A percentile compares a stretch with the other conserved stretches of the same genome.
phyloP scores from a whole-genome alignment of 2,329 filamentous ascomycete species.

The Byssothecium circinans region DNA sequence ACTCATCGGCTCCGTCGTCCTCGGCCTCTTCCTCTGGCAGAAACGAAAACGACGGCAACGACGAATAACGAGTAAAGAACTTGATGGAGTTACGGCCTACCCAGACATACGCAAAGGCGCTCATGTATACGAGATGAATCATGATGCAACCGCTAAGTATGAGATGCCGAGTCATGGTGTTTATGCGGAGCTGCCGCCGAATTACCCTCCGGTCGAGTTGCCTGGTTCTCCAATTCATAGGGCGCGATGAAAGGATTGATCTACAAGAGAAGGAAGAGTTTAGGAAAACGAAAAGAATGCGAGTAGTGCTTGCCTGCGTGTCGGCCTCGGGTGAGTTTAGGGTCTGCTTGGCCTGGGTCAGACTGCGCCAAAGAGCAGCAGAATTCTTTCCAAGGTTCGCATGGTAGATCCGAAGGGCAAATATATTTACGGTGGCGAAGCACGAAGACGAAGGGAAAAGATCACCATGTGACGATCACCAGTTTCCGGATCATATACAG shows the following conservation, averaged over 20 bases:
- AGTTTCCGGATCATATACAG: background rate
- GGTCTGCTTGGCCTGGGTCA: no score
- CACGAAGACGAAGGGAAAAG: background rate
- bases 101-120: background rate
- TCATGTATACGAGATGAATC: constrained; percentile 14
- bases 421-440: background rate
- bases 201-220: constrained; percentile 2
- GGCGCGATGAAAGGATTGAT: background rate
- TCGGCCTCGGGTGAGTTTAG: no score
- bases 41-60: constrained; percentile 11
- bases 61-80: background rate
- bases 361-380: no score
- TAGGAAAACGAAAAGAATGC: no score
- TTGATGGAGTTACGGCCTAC: background rate
- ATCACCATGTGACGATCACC: background rate
- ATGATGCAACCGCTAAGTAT: constrained; percentile 15
- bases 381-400: no score
- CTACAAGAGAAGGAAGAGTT: background rate
- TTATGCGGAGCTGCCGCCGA: constrained; percentile 13
- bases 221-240: background rate
- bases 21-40: constrained; percentile 48
- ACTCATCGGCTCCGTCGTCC: constrained; percentile 65
- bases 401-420: no score
- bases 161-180: constrained; percentile 13
- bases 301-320: no score